phyloP scores from a whole-genome alignment of 169 alveolate genomes.

The Plasmodium fragile region DNA sequence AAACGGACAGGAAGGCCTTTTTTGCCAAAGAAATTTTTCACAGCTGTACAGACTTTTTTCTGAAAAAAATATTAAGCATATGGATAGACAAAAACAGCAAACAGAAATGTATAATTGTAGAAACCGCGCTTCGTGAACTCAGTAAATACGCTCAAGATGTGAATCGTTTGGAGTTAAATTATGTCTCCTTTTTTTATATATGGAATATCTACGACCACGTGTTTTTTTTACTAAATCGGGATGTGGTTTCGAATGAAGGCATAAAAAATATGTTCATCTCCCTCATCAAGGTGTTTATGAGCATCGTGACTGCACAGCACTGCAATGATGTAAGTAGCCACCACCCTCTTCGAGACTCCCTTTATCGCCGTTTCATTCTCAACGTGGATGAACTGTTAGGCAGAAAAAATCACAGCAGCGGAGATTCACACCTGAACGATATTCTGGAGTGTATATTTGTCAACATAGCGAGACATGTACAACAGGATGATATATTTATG shows the following conservation, averaged over 20 bases:
- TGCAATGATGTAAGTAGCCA: not conserved
- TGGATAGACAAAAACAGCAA: constrained; percentile 61
- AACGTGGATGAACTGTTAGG: constrained; percentile 35
- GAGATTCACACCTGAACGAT: not conserved
- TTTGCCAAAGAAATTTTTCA: constrained; percentile 34
- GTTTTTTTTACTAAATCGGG: constrained; percentile 57
- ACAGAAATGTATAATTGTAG: constrained; percentile 35
- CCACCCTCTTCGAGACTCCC: not conserved
- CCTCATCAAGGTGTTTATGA: constrained; percentile 18
- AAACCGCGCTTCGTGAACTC: constrained; percentile 38
- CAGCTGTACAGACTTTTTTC: constrained; percentile 35
- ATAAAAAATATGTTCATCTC: constrained; percentile 23
- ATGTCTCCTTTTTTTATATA: constrained; percentile 13
- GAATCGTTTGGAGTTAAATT: constrained; percentile 14
- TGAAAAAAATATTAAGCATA: constrained; percentile 63
- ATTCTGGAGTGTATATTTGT: constrained; percentile 14
- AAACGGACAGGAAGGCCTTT: not conserved
- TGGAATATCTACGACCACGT: constrained; percentile 49
- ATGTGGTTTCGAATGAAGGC: constrained; percentile 7
- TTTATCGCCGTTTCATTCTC: constrained; percentile 22
- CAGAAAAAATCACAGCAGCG: not conserved
- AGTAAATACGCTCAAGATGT: constrained; percentile 32
- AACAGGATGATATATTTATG: not conserved
- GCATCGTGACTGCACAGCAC: not conserved
- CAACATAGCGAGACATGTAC: not conserved